Conservation (phyloP, 2,329 filamentous ascomycete genomes). For the Clarireedia homoeocarpa region DNA sequence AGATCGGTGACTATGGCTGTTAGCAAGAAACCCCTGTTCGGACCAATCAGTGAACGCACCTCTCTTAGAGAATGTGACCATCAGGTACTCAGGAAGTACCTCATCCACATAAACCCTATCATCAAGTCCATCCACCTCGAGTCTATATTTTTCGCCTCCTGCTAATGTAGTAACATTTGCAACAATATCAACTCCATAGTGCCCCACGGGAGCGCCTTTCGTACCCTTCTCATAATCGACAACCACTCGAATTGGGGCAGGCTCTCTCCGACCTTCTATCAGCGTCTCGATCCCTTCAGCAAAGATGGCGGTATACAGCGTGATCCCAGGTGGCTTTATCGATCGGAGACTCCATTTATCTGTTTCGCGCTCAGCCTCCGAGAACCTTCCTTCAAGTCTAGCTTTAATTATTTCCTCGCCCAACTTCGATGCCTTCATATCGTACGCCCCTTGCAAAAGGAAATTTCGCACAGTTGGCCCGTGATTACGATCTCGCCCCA, state of each 20-base stretch:
- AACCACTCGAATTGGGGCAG: constrained; percentile 64
- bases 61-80: constrained; percentile 67
- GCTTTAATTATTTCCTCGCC: constrained; percentile 84
- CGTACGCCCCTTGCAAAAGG: constrained; percentile 65
- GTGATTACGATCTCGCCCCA: constrained; percentile 40
- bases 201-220: constrained; percentile 56
- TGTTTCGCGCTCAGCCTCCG: constrained; percentile 75
- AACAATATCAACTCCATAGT: constrained; percentile 64
- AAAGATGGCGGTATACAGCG: constrained; percentile 60
- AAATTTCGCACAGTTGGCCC: constrained; percentile 59
- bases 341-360: constrained; percentile 74
- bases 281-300: constrained; percentile 59
- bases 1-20: constrained; percentile 58
- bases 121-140: constrained; percentile 57
- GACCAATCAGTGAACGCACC: constrained; percentile 39
- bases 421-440: constrained; percentile 68
- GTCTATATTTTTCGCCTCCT: constrained; percentile 44
- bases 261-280: constrained; percentile 56
- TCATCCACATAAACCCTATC: constrained; percentile 69
- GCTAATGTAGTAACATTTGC: constrained; percentile 49
- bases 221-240: constrained; percentile 62
- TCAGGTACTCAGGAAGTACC: constrained; percentile 62
- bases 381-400: constrained; percentile 74
- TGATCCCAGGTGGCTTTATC: constrained; percentile 52
- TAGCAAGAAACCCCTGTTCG: constrained; percentile 23